These are phyloP conservation scores for Asterella californica DNA, from an alignment of 225 moss, liverwort and hornwort genomes.

Conservation along the genomic window DNA sequence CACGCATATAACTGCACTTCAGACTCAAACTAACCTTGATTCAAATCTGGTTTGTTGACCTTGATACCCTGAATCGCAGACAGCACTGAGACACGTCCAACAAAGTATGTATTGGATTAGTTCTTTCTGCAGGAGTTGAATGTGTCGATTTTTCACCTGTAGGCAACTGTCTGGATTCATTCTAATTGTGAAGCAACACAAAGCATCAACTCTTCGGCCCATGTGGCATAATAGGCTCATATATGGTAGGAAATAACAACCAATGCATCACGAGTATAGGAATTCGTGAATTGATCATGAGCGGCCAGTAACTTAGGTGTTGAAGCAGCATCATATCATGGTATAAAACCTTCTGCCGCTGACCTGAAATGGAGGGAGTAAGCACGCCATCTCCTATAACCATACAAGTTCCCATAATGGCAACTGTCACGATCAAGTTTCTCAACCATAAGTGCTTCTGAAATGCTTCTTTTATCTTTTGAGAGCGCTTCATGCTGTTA, in stretches of 20 bases:
- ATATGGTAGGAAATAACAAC: background rate
- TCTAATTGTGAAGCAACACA: too few species aligned
- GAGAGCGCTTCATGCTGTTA: conserved; percentile 33
- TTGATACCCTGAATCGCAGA: conserved; percentile 72
- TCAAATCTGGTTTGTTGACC: conserved; percentile 46
- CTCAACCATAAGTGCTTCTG: conserved; percentile 41
- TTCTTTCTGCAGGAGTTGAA: background rate
- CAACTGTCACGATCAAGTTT: conserved; percentile 49
- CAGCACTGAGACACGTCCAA: conserved; percentile 36
- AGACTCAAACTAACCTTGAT: conserved; percentile 43
- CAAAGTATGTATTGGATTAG: background rate
- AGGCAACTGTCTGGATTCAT: too few species aligned
- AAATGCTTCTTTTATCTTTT: conserved; percentile 46
- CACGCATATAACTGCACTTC: background rate
- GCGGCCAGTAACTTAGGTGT: background rate
- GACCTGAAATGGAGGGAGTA: conserved; percentile 85
- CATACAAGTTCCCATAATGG: conserved; percentile 68
- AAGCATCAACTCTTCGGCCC: too few species aligned
- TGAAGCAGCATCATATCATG: background rate
- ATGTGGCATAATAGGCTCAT: too few species aligned
- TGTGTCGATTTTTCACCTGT: too few species aligned
- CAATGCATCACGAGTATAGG: background rate
- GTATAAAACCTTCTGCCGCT: background rate
- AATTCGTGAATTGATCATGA: background rate
- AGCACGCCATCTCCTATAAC: conserved; percentile 78